Percentiles rank a stretch among this genome's conserved stretches.
Evolutionary conservation across 192 early-diverging fungal genomes (phyloP).

Genomic region (Rhizoclosmatium sp.): DNA sequence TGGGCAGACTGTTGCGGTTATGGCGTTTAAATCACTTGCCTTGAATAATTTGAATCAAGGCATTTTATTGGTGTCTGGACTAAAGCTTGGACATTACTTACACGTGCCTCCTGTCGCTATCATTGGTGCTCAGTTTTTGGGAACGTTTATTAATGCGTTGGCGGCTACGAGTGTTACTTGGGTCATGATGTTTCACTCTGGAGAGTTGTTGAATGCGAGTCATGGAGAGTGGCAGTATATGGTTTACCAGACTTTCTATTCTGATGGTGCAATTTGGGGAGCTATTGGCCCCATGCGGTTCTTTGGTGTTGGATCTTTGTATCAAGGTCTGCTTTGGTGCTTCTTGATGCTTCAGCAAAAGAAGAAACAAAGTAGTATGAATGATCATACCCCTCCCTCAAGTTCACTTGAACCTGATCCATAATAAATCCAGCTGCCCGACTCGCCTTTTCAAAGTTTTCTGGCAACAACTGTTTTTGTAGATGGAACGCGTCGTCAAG

Average conservation of each 20-base stretch:
- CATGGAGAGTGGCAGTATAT: slow-evolving; percentile 13
- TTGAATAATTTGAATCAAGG: slow-evolving; percentile 70
- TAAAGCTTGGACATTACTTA: slow-evolving; percentile 76
- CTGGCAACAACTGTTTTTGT: slow-evolving; percentile 18
- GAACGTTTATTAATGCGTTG: slow-evolving; percentile 40
- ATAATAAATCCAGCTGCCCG: slow-evolving; percentile 1
- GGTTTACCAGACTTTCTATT: slow-evolving; percentile 30
- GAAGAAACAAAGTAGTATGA: slow-evolving; percentile 85
- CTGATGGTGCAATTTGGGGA: slow-evolving; percentile 48
- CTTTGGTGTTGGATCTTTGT: slow-evolving; percentile 55
- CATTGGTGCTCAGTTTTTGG: slow-evolving; percentile 76
- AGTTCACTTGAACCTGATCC: slow-evolving; percentile 55
- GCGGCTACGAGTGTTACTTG: slow-evolving; percentile 1
- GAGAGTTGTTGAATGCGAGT: neutral
- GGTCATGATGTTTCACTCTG: slow-evolving; percentile 11
- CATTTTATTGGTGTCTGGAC: slow-evolving; percentile 62
- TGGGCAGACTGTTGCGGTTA: slow-evolving; percentile 69
- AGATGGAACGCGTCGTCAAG: slow-evolving; percentile 19
- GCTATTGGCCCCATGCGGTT: slow-evolving; percentile 69
- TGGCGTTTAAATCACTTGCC: slow-evolving; percentile 79
- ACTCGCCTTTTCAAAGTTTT: slow-evolving; percentile 19
- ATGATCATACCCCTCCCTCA: slow-evolving; percentile 88
- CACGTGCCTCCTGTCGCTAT: slow-evolving; percentile 79
- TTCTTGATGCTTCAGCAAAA: slow-evolving; percentile 57
- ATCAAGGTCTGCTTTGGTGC: slow-evolving; percentile 32